Evolutionary conservation across 2,329 filamentous ascomycete genomes (phyloP), one percentile per base, ranked within the genome.

Genomic region (Hypocreales sp.): DNA sequence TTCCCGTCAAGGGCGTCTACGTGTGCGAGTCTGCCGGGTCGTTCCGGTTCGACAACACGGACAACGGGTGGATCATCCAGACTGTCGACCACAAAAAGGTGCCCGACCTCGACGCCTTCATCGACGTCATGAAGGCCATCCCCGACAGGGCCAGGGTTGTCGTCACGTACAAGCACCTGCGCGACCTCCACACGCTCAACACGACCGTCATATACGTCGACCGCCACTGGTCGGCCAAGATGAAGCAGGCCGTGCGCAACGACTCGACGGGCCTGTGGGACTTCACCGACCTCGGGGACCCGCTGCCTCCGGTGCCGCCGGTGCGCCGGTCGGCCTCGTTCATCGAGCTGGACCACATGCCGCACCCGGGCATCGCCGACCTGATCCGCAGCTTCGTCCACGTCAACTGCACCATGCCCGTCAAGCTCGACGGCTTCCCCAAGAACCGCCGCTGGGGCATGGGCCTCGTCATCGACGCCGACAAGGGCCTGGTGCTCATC

Each of bases 341-440:
- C 47, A 92, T 95, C 40, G 77, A 84, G 48, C 69, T 98, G 35
- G 80, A 87, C 41, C 83, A 90, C 40, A 79, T 87, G 33, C 79
- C 79, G 32, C 79, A 94, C 47, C 76, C 83, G 15, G 81, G 82
- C 12, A 86, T 90, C n/a, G 84, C 86, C 3, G 83, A 93, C 39
- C 72, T 98, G 35, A 81, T 98, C 21, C 77, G 81, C 39, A 94
- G 86, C 47, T 95, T 98, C 48, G 87, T 98, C 15, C 79, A 90
- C 21, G 79, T 98, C 30, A 78, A 81, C 37, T 92, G 86, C 42
- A 80, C 77, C 15, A 87, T 98, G 77, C 90, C 90, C 0, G 61
- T 98, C 35, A 95, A 95, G 61, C 67, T 98, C 8, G 90, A 98
- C 48, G 90, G 90, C n/a, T 98, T 93, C 49, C 92, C 90, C 5